Conservation (phyloP, 2,329 filamentous ascomycete genomes). For the Fusarium aywerte region DNA sequence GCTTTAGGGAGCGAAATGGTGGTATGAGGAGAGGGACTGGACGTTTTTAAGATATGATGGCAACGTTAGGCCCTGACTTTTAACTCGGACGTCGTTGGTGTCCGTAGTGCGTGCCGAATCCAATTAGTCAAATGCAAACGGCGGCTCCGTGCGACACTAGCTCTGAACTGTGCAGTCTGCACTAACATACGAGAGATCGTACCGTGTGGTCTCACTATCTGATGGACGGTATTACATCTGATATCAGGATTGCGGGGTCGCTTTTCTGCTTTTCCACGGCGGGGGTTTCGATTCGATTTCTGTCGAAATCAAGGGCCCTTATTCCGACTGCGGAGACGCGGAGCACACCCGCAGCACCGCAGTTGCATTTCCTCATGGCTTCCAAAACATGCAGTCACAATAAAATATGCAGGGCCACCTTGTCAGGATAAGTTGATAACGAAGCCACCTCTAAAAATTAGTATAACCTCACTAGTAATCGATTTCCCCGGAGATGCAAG, state of each 20-base stretch:
- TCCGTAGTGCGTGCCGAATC: constrained; percentile 23
- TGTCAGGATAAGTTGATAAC: constrained; percentile 36
- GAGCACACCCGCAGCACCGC: constrained; percentile 35
- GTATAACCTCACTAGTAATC: not conserved
- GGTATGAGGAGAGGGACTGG: constrained; percentile 13
- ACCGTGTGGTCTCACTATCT: constrained; percentile 30
- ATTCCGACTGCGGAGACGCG: constrained; percentile 47
- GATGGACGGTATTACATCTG: constrained; percentile 39
- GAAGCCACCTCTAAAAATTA: constrained; percentile 15
- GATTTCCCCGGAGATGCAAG: constrained; percentile 41
- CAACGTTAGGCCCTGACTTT: constrained; percentile 38
- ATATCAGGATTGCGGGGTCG: constrained; percentile 45
- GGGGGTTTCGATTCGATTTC: constrained; percentile 30
- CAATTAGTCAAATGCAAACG: constrained; percentile 46
- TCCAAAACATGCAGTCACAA: constrained; percentile 19
- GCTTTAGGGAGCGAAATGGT: not conserved
- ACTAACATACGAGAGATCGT: not conserved
- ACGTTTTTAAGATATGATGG: constrained; percentile 36
- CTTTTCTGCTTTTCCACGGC: constrained; percentile 45
- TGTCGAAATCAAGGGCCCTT: constrained; percentile 30
- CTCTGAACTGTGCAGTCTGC: constrained; percentile 32
- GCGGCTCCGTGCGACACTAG: constrained; percentile 16
- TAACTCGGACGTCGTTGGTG: constrained; percentile 28
- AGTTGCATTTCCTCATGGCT: constrained; percentile 33
- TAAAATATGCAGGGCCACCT: not conserved